Percentiles rank a stretch among this genome's conserved stretches.
phyloP scores from a whole-genome alignment of 139 green algal species.

The Helicosporidium sp. region DNA sequence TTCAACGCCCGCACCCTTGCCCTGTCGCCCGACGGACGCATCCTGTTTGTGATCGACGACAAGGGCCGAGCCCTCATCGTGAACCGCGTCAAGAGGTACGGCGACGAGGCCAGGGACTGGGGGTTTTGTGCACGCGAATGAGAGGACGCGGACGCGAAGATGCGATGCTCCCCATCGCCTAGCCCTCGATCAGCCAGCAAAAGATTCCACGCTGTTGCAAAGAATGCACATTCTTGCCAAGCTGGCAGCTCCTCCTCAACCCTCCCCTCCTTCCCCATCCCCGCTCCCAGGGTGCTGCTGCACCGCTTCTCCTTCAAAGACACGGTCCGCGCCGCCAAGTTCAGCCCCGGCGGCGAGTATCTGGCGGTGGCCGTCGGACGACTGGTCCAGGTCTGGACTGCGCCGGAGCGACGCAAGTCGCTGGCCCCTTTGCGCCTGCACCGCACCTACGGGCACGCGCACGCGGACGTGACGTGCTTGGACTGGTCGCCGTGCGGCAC shows the following conservation, averaged over 20 bases:
- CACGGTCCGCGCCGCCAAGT: constrained; percentile 48
- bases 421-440: constrained; percentile 75
- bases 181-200: too few species aligned
- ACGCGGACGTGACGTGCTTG: constrained; percentile 63
- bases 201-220: too few species aligned
- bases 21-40: constrained; percentile 51
- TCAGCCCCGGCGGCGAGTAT: constrained; percentile 71
- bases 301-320: constrained; percentile 85
- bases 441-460: constrained; percentile 62
- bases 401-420: constrained; percentile 55
- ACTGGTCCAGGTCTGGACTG: constrained; percentile 80
- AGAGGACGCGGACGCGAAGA: too few species aligned
- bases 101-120: too few species aligned
- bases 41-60: constrained; percentile 73
- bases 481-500: constrained; percentile 58
- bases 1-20: constrained; percentile 53
- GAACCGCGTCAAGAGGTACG: too few species aligned
- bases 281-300: too few species aligned
- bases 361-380: constrained; percentile 64
- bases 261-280: too few species aligned
- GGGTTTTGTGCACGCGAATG: too few species aligned
- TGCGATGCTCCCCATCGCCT: too few species aligned
- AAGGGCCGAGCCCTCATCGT: constrained; percentile 60
- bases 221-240: too few species aligned
- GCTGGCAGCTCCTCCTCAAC: too few species aligned